Base-by-base conservation (phyloP, 108 stramenopile genomes). In the Cyclostephanos tholiformis region DNA sequence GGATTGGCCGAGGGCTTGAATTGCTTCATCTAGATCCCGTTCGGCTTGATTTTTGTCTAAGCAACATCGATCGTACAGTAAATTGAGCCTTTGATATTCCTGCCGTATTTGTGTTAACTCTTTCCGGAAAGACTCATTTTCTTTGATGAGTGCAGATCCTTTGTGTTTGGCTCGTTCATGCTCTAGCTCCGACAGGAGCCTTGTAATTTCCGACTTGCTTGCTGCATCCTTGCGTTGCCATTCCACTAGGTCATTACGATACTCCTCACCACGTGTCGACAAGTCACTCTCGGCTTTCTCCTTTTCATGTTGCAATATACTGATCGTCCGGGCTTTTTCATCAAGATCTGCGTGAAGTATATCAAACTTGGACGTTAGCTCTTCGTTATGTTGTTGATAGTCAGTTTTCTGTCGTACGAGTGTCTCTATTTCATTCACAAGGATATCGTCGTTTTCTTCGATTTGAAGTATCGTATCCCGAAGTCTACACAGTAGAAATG, bases 11-110 rank as follows among this genome's bases (percentile, higher is more conserved):
- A 81, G 64, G 17, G 80, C 73, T 30, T 75, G 71, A 13, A 81
- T 75, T 23, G 74, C 69, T 39, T 63, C 58, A 29, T 81, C 80
- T 22, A 81, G 46, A 66, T 81, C 80, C 5, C 69, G 29, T 51
- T 81, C 80, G 25, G 80, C 68, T 53, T 74, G 68, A 53, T 81
- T 69, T 69, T 81, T 81, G 43, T 74, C 73, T 9, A 49, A 23
- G 35, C 52, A n/a, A 52, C 73, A 81, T 58, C 60, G 63, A 43
- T 81, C 65, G 38, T 68, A 53, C 9, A 68, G 29, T 6, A 43
- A 53, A n/a, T 35, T 38, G 32, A 80, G 50, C 20, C 22, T 49
- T 59, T 69, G 57, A 59, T 74, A 65, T 36, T 74, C 73, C 52
- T 70, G 19, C 20, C 63, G 69, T 20, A 70, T 35, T n/a, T 68